Conservation (phyloP, 2,329 filamentous ascomycete species). For the Xylaria sp. region DNA sequence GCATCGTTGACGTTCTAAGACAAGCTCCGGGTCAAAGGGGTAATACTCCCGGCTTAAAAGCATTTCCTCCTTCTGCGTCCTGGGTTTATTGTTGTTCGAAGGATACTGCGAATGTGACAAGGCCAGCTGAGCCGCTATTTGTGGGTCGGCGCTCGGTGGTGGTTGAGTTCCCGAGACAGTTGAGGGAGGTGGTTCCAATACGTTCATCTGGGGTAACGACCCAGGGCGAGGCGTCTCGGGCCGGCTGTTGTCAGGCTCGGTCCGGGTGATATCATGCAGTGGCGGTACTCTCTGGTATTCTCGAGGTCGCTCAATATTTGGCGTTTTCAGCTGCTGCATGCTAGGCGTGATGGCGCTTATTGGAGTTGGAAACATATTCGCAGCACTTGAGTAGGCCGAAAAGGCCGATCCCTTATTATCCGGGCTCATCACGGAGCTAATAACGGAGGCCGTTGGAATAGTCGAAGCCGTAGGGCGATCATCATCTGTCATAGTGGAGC, state of each 20-base stretch:
- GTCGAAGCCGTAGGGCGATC: slow-evolving; percentile 69
- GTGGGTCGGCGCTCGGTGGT: slow-evolving; percentile 56
- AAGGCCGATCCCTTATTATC: slow-evolving; percentile 71
- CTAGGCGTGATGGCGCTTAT: slow-evolving; percentile 62
- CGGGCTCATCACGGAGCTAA: slow-evolving; percentile 56
- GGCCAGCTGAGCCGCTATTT: slow-evolving; percentile 68
- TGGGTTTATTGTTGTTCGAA: slow-evolving; percentile 49
- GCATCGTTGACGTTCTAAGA: slow-evolving; percentile 86
- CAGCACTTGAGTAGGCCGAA: slow-evolving; percentile 59
- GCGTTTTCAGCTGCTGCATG: slow-evolving; percentile 50
- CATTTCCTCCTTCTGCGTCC: slow-evolving; percentile 91
- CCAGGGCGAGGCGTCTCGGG: slow-evolving; percentile 64
- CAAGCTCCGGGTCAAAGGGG: slow-evolving; percentile 80
- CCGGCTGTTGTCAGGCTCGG: slow-evolving; percentile 51
- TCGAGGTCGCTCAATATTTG: slow-evolving; percentile 56
- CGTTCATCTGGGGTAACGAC: slow-evolving; percentile 66
- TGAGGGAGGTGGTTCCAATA: slow-evolving; percentile 62
- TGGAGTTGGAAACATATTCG: slow-evolving; percentile 69
- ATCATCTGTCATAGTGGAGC: slow-evolving; percentile 65
- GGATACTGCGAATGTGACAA: slow-evolving; percentile 65
- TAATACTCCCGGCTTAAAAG: slow-evolving; percentile 80
- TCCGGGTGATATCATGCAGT: slow-evolving; percentile 67
- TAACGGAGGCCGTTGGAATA: slow-evolving; percentile 65
- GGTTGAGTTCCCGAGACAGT: slow-evolving; percentile 56
- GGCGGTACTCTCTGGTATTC: slow-evolving; percentile 69